Base-by-base conservation (phyloP, 805 yeast species). In the Saccharomycopsis malanga region DNA sequence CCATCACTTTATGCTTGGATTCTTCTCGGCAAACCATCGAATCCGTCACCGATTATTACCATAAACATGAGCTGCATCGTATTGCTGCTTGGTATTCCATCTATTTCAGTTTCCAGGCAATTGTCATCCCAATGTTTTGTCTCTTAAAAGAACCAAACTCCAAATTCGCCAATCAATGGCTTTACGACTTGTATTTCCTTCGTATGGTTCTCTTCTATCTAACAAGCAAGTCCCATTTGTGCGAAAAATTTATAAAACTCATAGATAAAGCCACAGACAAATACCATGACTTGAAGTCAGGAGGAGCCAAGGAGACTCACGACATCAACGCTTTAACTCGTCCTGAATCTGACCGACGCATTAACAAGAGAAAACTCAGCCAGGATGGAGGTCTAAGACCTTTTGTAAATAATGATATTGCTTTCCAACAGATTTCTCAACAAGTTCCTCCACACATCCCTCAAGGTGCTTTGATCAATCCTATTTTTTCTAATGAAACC, bases 91-190 rank as follows among this genome's bases (percentile, higher is more conserved):
- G 86, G 86, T 76, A 79, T 60, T 75, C 82, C 3, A 74, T 79
- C 0, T 80, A 76, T 56, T 81, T 76, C 58, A 53, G 78, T 12
- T 78, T 79, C 61, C 84, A 80, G 58, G 83, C 85, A 1, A 72
- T 75, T 3, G 61, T 80, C 47, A 74, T 80, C 42, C 79, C 81
- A 6, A 69, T 78, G 29, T 67, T 75, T 7, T 74, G 78, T 54
- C 58, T 73, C 15, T 71, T 77, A 50, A 68, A 78, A 7, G 79
- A 76, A 46, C 73, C 77, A 4, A 56, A 57, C 4, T 70, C 77
- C 12, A 67, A 70, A 42, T 69, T 71, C 54, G 66, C 75, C 2
- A 45, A 44, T 3, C 60, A 59, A 12, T 76, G 81, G 81, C 21
- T 46, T 12, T 25, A 42, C 5, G 42, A 46, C 24, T 29, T 49